Percentiles rank a stretch among this genome's conserved stretches.
phyloP scores from a whole-genome alignment of 208 protist genomes.

The Trypanosoma avium region DNA sequence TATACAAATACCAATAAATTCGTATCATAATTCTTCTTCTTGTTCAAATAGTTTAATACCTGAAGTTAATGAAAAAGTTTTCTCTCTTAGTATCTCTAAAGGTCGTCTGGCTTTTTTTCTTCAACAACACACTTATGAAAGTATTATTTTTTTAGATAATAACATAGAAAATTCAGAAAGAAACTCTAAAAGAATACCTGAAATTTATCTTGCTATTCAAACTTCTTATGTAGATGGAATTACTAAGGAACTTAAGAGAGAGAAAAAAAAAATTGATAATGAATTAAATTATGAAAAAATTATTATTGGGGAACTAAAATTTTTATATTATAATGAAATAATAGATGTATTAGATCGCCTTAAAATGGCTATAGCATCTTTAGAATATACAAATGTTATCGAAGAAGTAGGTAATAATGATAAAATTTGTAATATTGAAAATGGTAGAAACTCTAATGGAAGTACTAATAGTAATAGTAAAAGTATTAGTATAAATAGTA shows the following conservation, averaged over 20 bases:
- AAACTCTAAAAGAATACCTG: not conserved
- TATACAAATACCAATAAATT: not conserved
- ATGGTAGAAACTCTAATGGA: not conserved
- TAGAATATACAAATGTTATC: not conserved
- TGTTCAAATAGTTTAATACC: not conserved
- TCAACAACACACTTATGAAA: slow-evolving; percentile 8
- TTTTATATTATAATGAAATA: slow-evolving; percentile 10
- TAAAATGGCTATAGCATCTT: slow-evolving; percentile 3
- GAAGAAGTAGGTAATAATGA: not conserved
- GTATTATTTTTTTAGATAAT: not conserved
- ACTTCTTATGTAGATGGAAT: slow-evolving; percentile 10
- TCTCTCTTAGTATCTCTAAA: not conserved
- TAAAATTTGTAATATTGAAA: not conserved
- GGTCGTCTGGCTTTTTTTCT: slow-evolving; percentile 2
- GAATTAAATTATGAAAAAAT: not conserved
- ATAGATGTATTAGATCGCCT: slow-evolving; percentile 7
- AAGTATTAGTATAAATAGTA: not conserved
- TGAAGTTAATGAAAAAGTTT: not conserved
- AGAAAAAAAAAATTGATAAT: slow-evolving; percentile 1
- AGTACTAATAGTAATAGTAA: no score
- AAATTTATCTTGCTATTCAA: slow-evolving; percentile 13
- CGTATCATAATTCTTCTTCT: not conserved
- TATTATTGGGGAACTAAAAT: not conserved
- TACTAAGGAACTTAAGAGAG: not conserved
- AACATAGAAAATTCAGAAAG: not conserved